Evolutionary conservation across 2,329 filamentous ascomycete genomes (phyloP).

Genomic region (Sporothrix globosa): DNA sequence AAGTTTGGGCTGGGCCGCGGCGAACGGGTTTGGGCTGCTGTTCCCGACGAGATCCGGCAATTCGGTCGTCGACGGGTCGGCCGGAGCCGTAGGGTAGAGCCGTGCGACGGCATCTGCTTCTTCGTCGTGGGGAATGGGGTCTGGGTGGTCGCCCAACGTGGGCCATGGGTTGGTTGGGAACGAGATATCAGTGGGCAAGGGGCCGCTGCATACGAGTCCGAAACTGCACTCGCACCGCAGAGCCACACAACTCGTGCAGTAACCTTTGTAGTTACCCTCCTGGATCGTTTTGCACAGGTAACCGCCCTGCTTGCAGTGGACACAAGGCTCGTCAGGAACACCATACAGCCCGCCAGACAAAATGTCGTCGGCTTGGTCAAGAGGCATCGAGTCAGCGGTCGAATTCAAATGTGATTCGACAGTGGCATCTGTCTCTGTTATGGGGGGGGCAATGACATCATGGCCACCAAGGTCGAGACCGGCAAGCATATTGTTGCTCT

Average conservation of each 20-base stretch:
- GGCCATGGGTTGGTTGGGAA: conserved; percentile 55
- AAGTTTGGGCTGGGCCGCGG: conserved; percentile 58
- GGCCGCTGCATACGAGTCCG: conserved; percentile 44
- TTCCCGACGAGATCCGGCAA: background rate
- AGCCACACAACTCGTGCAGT: conserved; percentile 66
- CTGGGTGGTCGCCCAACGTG: conserved; percentile 50
- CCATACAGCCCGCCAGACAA: conserved; percentile 43
- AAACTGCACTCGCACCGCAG: conserved; percentile 63
- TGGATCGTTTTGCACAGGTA: conserved; percentile 64
- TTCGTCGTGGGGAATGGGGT: conserved; percentile 48
- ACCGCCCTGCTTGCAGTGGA: conserved; percentile 55
- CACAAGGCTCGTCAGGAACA: conserved; percentile 54
- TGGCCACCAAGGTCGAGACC: conserved; percentile 32
- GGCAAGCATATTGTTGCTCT: conserved; percentile 40
- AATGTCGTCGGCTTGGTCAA: conserved; percentile 44
- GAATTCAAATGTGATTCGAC: conserved; percentile 19
- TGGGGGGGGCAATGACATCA: conserved; percentile 36
- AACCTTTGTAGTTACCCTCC: conserved; percentile 63
- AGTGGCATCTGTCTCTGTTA: conserved; percentile 24
- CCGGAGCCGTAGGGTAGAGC: conserved; percentile 35
- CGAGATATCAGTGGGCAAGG: conserved; percentile 43
- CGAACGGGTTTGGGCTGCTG: conserved; percentile 39
- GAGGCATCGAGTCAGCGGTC: conserved; percentile 31
- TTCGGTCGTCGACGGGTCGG: conserved; percentile 30
- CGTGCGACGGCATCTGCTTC: conserved; percentile 39